phyloP scores from a whole-genome alignment of 202 grass and related monocot genomes.

The Panicum virgatum region DNA sequence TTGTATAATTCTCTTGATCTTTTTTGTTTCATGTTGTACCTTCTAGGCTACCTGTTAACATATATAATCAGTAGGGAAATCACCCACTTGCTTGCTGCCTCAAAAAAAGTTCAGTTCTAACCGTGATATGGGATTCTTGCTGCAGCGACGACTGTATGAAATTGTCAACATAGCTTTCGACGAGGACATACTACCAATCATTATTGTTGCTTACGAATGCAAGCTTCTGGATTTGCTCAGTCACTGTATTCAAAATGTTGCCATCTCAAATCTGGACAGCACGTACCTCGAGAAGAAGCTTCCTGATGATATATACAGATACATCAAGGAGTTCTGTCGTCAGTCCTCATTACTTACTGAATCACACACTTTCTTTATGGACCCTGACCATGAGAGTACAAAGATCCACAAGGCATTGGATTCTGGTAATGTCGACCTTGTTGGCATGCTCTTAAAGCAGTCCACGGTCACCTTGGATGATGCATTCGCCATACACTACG shows the following conservation, averaged over 20 bases:
- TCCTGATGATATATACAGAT: background rate
- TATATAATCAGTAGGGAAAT: no score
- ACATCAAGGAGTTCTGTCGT: constrained; percentile 19
- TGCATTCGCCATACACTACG: constrained; percentile 57
- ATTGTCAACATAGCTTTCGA: constrained; percentile 23
- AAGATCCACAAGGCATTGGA: constrained; percentile 56
- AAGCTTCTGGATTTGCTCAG: constrained; percentile 33
- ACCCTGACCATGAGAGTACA: constrained; percentile 21
- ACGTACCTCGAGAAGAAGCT: constrained; percentile 48
- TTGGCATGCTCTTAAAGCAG: constrained; percentile 15
- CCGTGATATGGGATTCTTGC: background rate
- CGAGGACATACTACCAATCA: constrained; percentile 45
- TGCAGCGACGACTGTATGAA: constrained; percentile 48
- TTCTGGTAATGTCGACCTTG: constrained; percentile 42
- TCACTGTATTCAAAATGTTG: constrained; percentile 33
- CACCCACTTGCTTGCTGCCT: no score
- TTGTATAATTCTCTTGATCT: no score
- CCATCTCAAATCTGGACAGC: constrained; percentile 1
- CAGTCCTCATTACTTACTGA: background rate
- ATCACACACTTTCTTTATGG: background rate
- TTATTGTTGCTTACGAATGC: constrained; percentile 42
- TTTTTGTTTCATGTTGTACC: no score
- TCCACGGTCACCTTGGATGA: constrained; percentile 37
- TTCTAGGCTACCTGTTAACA: no score
- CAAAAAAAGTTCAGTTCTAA: constrained; percentile 2